Percentiles rank a stretch among this genome's conserved stretches.
phyloP scores from a whole-genome alignment of 371 early-diverging fungal species.

The Lichtheimia ornata region DNA sequence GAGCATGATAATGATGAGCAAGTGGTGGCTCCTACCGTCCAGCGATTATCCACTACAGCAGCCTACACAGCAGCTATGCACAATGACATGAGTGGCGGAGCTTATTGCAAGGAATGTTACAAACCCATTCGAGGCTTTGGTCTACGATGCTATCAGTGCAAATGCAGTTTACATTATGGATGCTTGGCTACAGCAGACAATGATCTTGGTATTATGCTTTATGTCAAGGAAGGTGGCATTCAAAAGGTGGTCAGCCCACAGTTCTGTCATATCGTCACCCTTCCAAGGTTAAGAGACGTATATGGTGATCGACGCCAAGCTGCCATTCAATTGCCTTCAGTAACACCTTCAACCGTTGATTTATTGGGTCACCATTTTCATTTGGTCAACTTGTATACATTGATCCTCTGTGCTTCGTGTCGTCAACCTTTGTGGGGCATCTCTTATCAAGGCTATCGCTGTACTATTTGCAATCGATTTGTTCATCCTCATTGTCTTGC shows the following conservation, averaged over 20 bases:
- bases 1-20: conserved; percentile 7
- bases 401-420: conserved; percentile 55
- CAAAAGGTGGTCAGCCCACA: conserved; percentile 51
- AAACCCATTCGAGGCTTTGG: conserved; percentile 51
- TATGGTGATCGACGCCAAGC: conserved; percentile 11
- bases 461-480: conserved; percentile 51
- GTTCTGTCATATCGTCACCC: conserved; percentile 34
- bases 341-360: conserved; percentile 1
- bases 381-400: conserved; percentile 56
- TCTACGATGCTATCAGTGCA: conserved; percentile 57
- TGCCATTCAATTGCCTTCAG: not conserved
- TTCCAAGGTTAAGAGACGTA: conserved; percentile 7
- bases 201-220: conserved; percentile 41
- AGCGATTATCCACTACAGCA: conserved; percentile 4
- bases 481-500: conserved; percentile 50
- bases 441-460: conserved; percentile 56
- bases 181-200: conserved; percentile 26
- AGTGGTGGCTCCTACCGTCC: conserved; percentile 4
- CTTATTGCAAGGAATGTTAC: conserved; percentile 55
- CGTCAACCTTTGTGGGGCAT: conserved; percentile 60
- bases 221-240: conserved; percentile 44
- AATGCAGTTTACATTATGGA: conserved; percentile 39
- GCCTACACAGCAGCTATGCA: conserved; percentile 1
- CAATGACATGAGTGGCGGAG: conserved; percentile 29
- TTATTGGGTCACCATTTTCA: conserved; percentile 50